Evolutionary conservation across 768 basidiomycete species (phyloP), one percentile per base, ranked within the genome.

Genomic region (Phlebiopsis flavidoalba): DNA sequence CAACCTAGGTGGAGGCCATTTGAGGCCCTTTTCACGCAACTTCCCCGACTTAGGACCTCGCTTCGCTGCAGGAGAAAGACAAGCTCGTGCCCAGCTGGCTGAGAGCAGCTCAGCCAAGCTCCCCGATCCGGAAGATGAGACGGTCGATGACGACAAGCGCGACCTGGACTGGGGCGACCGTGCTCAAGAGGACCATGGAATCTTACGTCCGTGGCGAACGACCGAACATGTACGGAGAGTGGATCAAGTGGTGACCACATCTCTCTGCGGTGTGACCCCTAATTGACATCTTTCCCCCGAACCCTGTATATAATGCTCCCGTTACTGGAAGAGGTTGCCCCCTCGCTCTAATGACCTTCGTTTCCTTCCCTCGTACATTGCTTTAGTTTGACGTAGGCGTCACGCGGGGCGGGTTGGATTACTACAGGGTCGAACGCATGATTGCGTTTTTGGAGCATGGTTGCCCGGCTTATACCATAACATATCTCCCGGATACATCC

Each of bases 181-280:
- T 98, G 21, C 73, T 98, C 66, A 99, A 98, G 77, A 82, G 97
- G 70, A 94, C 93, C 47, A 98, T 97, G 70, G 97, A 99, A 75
- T 82, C 87, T 21, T 98, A 91, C 73, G 71, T 99, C 63, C 85
- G 96, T 47, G 92, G 89, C 15, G 96, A 99, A 75, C 76, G 81
- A 63, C 94, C 96, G 10, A 98, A 95, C 72, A 91, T 95, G 91
- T 97, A 98, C 68, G 95, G 95, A 35, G 95, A 98, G 75, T 83
- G 80, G 79, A 65, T 84, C 60, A 65, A 73, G 54, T 83, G 81
- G 80, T 79, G 43, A 50, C 49, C 26, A 36, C 21, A 14, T 2
- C 19, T 5, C 40, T 21, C 40, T 45, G 19, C 8, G 11, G 14
- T 17, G 33, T 17, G 33, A 14, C 22, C 54, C 5, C 8, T 24